A percentile compares a stretch with the other conserved stretches of the same genome.
Conservation (phyloP, 352 stramenopile species). For the Phytophthora pistaciae region DNA sequence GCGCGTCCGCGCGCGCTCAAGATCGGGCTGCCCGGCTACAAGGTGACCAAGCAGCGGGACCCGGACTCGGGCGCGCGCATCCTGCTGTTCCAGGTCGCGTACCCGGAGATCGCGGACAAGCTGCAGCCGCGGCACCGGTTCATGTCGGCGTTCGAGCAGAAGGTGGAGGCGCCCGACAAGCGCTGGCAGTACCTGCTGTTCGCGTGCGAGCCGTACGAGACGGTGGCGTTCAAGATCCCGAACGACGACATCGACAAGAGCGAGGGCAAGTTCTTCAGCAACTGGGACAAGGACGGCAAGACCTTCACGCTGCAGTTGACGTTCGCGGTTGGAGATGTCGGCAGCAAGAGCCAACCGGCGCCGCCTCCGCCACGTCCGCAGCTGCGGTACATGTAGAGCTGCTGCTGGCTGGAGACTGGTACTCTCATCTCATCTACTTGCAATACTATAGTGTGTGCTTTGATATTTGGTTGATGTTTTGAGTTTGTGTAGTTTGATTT, state of each 20-base stretch:
- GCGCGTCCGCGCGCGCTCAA: constrained; percentile 84
- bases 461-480: not conserved
- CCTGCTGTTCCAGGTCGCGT: constrained; percentile 96
- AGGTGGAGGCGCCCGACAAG: constrained; percentile 97
- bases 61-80: constrained; percentile 85
- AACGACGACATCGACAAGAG: constrained; percentile 96
- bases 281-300: constrained; percentile 97
- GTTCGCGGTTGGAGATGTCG: constrained; percentile 58
- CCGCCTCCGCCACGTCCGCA: constrained; percentile 58
- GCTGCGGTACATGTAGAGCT: not conserved
- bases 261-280: constrained; percentile 97
- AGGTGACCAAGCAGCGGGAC: constrained; percentile 96
- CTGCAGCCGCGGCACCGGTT: constrained; percentile 98
- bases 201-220: constrained; percentile 99
- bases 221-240: constrained; percentile 99
- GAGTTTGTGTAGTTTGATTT: not conserved
- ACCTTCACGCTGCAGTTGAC: constrained; percentile 95
- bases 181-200: constrained; percentile 98
- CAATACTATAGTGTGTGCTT: not conserved
- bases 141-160: constrained; percentile 99
- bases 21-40: constrained; percentile 98
- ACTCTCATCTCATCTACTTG: not conserved
- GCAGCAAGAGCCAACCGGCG: constrained; percentile 44
- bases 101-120: constrained; percentile 95
- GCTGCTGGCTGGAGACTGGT: not conserved